Base-by-base conservation (phyloP, 192 early-diverging fungal species). In the Coemansia sp. region DNA sequence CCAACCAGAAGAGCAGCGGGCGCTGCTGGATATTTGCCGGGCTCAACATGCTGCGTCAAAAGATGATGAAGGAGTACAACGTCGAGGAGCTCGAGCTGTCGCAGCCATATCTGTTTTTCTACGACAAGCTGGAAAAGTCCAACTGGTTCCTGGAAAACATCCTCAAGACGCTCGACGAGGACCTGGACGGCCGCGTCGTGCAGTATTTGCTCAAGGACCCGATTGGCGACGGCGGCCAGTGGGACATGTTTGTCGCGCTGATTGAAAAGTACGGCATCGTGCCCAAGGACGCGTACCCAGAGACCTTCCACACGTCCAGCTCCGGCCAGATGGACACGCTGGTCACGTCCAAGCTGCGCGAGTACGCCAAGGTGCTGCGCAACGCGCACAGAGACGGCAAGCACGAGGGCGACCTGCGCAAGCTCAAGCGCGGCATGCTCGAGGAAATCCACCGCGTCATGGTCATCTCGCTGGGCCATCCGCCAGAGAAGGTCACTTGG, bases 1-100 rank as follows among this genome's bases (percentile, higher is more conserved):
- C 90, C 6, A 86, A 92, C 71, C 90, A 92, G 75, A 86, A 85
- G 72, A 75, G 70, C 60, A 87, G 85, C 32, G 90, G 90, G 4
- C 80, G 90, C 6, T 92, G 90, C 83, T 92, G 90, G 90, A 74
- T 92, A 51, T 92, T 92, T 81, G 90, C 90, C 16, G 89, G 85
- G 57, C 75, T 86, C 34, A 92, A 90, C 72, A 84, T 89, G 23
- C 77, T 92, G 67, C 83, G 90, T 22, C 64, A 85, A 51, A 68
- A 72, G 52, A 73, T 89, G 58, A 91, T 89, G 80, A 83, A 85
- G 51, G 83, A 88, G 84, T 87, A 87, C 68, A 90, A 90, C 24
- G 61, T 92, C 39, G 87, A 90, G 19, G 87, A 88, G 50, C 88
- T 92, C 70, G 89, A 92, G 67, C 82, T 92, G 14, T 89, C 88